Evolutionary conservation across 2,329 filamentous ascomycete species (phyloP).

Genomic region (Colletotrichum falcatum): DNA sequence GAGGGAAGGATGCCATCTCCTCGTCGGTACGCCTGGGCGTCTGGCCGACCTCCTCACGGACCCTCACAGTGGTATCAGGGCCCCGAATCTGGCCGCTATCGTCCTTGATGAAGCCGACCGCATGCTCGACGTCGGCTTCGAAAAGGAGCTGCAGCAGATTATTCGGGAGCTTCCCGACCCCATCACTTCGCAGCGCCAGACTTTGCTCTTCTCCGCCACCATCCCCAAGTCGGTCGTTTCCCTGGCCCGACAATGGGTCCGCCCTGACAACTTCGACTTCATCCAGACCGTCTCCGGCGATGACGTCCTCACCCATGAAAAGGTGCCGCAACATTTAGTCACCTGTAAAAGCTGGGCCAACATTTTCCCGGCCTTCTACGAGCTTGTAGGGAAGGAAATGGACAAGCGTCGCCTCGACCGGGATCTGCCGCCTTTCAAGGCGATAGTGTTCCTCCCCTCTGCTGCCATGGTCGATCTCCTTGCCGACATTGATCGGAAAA

Average conservation of each 20-base stretch:
- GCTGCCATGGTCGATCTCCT: conserved; percentile 79
- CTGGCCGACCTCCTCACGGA: conserved; percentile 85
- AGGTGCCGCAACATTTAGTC: conserved; percentile 84
- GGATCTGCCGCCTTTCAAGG: conserved; percentile 80
- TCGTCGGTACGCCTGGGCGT: conserved; percentile 92
- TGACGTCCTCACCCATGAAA: conserved; percentile 86
- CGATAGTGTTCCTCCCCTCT: conserved; percentile 91
- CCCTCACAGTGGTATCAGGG: conserved; percentile 69
- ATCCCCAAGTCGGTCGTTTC: conserved; percentile 85
- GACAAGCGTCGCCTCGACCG: conserved; percentile 55
- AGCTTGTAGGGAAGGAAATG: conserved; percentile 76
- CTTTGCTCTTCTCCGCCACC: conserved; percentile 95
- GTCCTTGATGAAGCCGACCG: conserved; percentile 98
- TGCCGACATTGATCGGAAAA: conserved; percentile 58
- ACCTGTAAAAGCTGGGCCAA: conserved; percentile 78
- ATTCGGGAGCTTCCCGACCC: conserved; percentile 71
- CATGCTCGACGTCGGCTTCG: conserved; percentile 95
- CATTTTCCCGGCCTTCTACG: conserved; percentile 79
- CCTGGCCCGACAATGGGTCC: conserved; percentile 83
- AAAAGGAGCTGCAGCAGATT: conserved; percentile 73
- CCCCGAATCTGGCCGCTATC: conserved; percentile 88
- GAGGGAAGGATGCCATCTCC: conserved; percentile 83
- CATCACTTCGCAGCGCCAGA: conserved; percentile 78
- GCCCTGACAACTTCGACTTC: conserved; percentile 84
- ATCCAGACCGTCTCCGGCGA: conserved; percentile 88